These are phyloP conservation scores for Wakefieldia striispora DNA, from an alignment of 768 basidiomycete species.

Conservation along the genomic window DNA sequence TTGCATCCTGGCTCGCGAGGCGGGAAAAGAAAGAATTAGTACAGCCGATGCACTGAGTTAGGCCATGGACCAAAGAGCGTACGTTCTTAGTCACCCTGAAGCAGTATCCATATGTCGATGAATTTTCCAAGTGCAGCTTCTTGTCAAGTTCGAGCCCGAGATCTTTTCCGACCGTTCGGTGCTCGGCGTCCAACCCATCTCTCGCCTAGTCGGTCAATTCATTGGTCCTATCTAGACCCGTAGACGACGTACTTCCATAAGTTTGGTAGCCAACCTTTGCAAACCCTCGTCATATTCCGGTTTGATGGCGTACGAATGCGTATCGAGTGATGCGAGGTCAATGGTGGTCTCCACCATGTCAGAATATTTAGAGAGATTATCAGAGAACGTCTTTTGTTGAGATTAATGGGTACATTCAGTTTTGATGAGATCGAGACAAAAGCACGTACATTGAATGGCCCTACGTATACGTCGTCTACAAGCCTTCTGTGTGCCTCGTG, in stretches of 20 bases:
- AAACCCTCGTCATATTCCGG: constrained; percentile 85
- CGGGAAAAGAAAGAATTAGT: not conserved
- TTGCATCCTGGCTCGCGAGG: constrained; percentile 63
- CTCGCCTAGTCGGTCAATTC: constrained; percentile 42
- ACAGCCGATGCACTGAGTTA: not conserved
- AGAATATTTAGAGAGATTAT: constrained; percentile 69
- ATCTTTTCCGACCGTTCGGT: constrained; percentile 63
- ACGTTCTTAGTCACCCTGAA: constrained; percentile 92
- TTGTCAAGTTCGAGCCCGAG: constrained; percentile 85
- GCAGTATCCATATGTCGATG: constrained; percentile 84
- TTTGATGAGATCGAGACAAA: not conserved
- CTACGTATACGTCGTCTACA: constrained; percentile 67
- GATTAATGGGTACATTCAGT: not conserved
- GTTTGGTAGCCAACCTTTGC: constrained; percentile 60
- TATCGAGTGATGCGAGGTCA: constrained; percentile 81
- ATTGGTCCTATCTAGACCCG: not conserved
- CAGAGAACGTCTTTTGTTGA: constrained; percentile 53
- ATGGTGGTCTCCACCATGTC: constrained; percentile 97
- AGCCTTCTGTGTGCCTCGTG: constrained; percentile 50
- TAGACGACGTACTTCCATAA: constrained; percentile 47
- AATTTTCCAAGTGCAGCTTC: constrained; percentile 94
- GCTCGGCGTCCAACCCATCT: constrained; percentile 82
- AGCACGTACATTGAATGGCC: constrained; percentile 53
- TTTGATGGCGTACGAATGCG: constrained; percentile 88
- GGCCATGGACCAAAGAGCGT: constrained; percentile 23